Conservation (phyloP, 2,329 filamentous ascomycete species). For the Plectosphaerella cucumerina region DNA sequence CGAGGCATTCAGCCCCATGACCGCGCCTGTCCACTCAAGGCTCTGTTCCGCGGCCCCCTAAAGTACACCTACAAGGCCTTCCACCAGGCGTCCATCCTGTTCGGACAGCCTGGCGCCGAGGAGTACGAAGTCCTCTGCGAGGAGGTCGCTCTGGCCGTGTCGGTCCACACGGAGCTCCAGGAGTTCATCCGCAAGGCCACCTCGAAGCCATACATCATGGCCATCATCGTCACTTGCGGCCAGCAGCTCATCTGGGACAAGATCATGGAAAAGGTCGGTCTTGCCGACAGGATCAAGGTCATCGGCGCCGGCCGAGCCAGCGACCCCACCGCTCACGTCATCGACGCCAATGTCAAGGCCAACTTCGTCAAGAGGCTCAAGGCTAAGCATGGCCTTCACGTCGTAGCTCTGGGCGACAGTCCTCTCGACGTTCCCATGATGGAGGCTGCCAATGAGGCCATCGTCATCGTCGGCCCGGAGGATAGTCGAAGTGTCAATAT, state of each 20-base stretch:
- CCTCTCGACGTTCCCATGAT: slow-evolving; percentile 56
- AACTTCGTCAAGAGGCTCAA: slow-evolving; percentile 37
- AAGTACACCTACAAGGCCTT: slow-evolving; percentile 52
- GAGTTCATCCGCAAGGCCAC: slow-evolving; percentile 31
- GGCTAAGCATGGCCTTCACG: slow-evolving; percentile 21
- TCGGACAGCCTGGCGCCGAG: slow-evolving; percentile 36
- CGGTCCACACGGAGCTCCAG: slow-evolving; percentile 43
- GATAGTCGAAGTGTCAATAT: slow-evolving; percentile 44
- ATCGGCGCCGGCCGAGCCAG: slow-evolving; percentile 46
- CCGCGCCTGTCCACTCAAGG: slow-evolving; percentile 26
- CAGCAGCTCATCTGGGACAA: slow-evolving; percentile 50
- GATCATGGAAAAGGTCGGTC: slow-evolving; percentile 37
- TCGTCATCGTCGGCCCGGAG: slow-evolving; percentile 51
- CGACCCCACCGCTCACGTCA: slow-evolving; percentile 36
- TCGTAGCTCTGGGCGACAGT: slow-evolving; percentile 59
- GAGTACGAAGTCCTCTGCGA: slow-evolving; percentile 41
- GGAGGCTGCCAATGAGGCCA: slow-evolving; percentile 41
- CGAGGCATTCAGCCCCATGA: too few species aligned
- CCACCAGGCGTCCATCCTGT: slow-evolving; percentile 47
- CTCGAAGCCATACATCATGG: slow-evolving; percentile 31
- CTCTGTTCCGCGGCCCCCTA: slow-evolving; percentile 40
- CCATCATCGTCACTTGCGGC: slow-evolving; percentile 52
- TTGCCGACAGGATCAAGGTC: slow-evolving; percentile 39
- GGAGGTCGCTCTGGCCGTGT: slow-evolving; percentile 33
- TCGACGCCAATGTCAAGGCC: slow-evolving; percentile 48